Conservation (phyloP, 176 grass and related monocot genomes). For the Carex cristatella region DNA sequence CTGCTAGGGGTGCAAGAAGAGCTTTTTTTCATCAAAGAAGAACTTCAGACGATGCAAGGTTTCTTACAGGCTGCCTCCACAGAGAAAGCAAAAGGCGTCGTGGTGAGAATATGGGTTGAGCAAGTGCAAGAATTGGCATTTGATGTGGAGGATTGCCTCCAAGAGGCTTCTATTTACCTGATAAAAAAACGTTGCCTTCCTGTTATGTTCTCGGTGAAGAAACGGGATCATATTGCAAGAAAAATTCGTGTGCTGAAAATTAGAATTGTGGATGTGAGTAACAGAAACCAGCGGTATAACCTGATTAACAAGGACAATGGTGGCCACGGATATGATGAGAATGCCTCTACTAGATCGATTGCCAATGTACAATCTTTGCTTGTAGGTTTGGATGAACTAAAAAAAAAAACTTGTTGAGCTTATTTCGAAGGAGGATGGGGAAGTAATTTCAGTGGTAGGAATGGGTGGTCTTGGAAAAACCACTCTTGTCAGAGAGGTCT, state of each 20-base stretch:
- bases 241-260: conserved; percentile 17
- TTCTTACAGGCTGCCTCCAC: conserved; percentile 10
- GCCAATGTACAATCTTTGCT: background rate
- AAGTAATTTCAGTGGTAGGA: background rate
- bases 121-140: conserved; percentile 36
- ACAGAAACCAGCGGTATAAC: conserved; percentile 1
- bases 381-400: background rate
- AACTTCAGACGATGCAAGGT: conserved; percentile 36
- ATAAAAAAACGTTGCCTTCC: background rate
- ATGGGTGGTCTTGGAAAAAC: no score
- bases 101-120: conserved; percentile 30
- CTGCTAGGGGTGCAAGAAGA: conserved; percentile 23
- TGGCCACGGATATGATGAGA: no score
- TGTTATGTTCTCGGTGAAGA: accelerated
- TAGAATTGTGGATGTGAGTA: conserved; percentile 28
- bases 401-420: background rate
- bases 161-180: background rate
- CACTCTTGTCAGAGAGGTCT: no score
- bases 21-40: conserved; percentile 17
- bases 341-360: background rate
- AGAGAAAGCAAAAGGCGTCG: background rate
- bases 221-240: background rate
- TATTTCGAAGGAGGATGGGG: no score
- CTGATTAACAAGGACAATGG: background rate
- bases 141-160: conserved; percentile 32